phyloP scores from a whole-genome alignment of 2,329 filamentous ascomycete species.

The Diplodia sapinea region DNA sequence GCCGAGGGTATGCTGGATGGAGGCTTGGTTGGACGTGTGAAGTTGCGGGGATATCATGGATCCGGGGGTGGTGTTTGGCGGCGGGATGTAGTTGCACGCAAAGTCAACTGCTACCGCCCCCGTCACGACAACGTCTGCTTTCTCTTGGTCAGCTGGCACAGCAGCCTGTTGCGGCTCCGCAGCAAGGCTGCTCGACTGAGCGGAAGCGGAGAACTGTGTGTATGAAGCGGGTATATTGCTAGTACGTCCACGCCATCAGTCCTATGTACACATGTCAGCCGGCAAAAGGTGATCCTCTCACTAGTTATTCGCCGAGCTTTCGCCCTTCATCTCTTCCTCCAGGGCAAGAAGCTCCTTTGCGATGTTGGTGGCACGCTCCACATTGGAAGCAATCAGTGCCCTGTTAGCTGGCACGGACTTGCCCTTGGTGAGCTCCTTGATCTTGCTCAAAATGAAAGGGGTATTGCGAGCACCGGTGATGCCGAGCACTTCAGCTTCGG shows the following conservation, averaged over 20 bases:
- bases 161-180: constrained; percentile 10
- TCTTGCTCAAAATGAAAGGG: constrained; percentile 78
- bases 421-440: constrained; percentile 77
- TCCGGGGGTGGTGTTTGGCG: constrained; percentile 44
- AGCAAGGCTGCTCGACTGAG: constrained; percentile 22
- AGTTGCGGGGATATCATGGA: constrained; percentile 56
- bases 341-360: constrained; percentile 66
- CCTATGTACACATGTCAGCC: constrained; percentile 38
- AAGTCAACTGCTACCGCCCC: constrained; percentile 90
- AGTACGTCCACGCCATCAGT: constrained; percentile 26
- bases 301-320: constrained; percentile 17
- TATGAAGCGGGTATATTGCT: constrained; percentile 31
- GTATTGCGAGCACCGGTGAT: constrained; percentile 79
- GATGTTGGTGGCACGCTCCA: constrained; percentile 67
- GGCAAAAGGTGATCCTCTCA: constrained; percentile 24
- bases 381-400: constrained; percentile 70
- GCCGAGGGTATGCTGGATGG: constrained; percentile 81
- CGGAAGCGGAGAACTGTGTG: background rate
- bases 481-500: constrained; percentile 44
- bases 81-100: constrained; percentile 75
- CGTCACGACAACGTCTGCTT: constrained; percentile 75
- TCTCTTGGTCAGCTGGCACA: constrained; percentile 33
- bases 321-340: constrained; percentile 45
- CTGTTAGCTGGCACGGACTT: constrained; percentile 76
- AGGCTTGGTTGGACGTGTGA: constrained; percentile 85